Base-by-base conservation (phyloP, 805 yeast species). In the Metschnikowia kofuensis region DNA sequence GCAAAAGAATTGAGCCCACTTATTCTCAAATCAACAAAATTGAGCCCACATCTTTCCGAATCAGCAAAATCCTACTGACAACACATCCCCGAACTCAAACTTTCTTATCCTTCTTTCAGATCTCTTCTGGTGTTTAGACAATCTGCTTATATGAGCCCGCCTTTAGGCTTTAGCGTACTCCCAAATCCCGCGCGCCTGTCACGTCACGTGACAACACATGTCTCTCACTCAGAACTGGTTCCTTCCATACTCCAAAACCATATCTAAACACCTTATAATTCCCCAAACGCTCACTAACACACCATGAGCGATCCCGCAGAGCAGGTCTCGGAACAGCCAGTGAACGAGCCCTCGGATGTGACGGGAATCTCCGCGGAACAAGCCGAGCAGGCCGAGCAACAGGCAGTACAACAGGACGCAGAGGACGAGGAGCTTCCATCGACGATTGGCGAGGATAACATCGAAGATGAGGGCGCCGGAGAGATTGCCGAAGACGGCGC, bases 391-490 rank as follows among this genome's bases (percentile, higher is more conserved):
- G 40, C 44, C 11, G 43, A 45, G 39, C 48, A 53, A 45, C 50
- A 49, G 40, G 46, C 45, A 12, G 49, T 36, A 28, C 55, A 55
- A 35, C 57, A 53, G 31, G 34, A 36, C 7, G 42, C 44, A 14
- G 58, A 56, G 36, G 54, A 53, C 43, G 44, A 49, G 27, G 49
- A 53, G 36, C 58, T 55, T 15, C 60, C 58, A 29, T 38, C 44
- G 7, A 39, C 52, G 2, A 37, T 52, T 6, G 43, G 42, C 26
- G 59, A 56, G 45, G 55, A 35, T 12, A 38, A 52, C 41, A 47
- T 56, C 30, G 55, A 49, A 12, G 53, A 47, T 31, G 56, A 47
- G n/a, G 54, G 50, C 11, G 45, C 43, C 35, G 53, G 49, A 9
- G 44, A 42, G 21, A 51, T 51, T 14, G 51, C 49, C 8, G 37